Evolutionary conservation across 1,284 basidiomycete genomes (phyloP).

Genomic region (Laetiporus sulphureus): DNA sequence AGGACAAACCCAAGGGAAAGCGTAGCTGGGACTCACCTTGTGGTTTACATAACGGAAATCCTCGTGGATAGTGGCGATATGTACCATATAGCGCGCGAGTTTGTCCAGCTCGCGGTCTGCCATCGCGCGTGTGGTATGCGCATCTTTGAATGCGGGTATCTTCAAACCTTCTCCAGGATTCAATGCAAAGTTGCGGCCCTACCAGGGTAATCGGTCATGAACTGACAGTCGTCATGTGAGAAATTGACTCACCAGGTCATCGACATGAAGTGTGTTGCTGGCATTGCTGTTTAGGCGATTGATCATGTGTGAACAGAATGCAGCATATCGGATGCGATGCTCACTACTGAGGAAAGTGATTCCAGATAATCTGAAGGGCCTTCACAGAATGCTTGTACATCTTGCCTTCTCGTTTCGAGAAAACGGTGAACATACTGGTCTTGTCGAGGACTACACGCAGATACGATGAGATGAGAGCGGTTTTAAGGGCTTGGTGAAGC

Average conservation of each 20-base stretch:
- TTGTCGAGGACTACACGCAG: conserved; percentile 67
- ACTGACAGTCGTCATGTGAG: background rate
- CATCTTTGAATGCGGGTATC: conserved; percentile 76
- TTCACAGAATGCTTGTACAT: conserved; percentile 80
- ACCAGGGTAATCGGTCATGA: conserved; percentile 1
- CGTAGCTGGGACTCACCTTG: conserved; percentile 51
- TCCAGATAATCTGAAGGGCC: conserved; percentile 83
- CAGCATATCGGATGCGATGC: conserved; percentile 25
- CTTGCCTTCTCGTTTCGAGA: conserved; percentile 66
- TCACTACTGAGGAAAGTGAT: conserved; percentile 74
- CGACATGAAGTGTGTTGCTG: conserved; percentile 81
- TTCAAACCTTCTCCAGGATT: conserved; percentile 83
- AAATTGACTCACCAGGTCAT: conserved; percentile 59
- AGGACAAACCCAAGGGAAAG: no score
- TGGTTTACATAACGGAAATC: conserved; percentile 57
- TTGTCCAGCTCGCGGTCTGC: conserved; percentile 65
- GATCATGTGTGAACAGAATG: no score
- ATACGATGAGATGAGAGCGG: background rate
- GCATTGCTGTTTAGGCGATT: conserved; percentile 57
- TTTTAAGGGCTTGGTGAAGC: no score
- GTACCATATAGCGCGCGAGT: conserved; percentile 57
- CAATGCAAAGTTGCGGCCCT: conserved; percentile 82
- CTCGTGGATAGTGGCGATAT: conserved; percentile 39
- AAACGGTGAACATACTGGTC: conserved; percentile 86
- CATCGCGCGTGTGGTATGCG: conserved; percentile 53